A percentile compares a stretch with the other conserved stretches of the same genome.
phyloP scores from a whole-genome alignment of 139 green algal species.

The Chlamydomonas incerta region DNA sequence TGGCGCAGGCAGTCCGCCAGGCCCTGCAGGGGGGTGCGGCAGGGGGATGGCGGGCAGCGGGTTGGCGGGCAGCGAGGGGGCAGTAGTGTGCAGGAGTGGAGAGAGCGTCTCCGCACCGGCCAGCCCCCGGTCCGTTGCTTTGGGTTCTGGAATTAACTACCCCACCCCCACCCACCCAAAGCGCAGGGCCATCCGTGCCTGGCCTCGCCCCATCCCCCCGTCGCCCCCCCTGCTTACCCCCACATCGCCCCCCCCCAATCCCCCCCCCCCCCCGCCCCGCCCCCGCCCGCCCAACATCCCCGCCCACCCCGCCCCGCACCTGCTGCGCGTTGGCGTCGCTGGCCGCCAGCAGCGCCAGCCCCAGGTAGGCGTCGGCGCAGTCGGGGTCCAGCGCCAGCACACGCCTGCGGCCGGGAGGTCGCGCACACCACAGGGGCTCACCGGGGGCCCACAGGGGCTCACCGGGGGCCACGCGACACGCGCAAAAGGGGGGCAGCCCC shows the following conservation, averaged over 20 bases:
- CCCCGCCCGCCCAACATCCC: not conserved
- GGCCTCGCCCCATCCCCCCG: no score
- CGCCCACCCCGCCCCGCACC: conserved; percentile 12
- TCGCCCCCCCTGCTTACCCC: no score
- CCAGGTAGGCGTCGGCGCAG: conserved; percentile 81
- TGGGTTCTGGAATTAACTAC: no score
- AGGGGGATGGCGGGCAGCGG: not conserved
- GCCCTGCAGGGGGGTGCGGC: conserved; percentile 57
- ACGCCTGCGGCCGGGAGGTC: conserved; percentile 43
- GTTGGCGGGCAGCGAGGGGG: not conserved
- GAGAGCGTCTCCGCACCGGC: no score
- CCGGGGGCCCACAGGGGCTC: no score
- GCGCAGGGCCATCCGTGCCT: no score
- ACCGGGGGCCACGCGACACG: no score
- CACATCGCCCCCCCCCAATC: not conserved
- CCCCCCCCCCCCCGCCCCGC: not conserved
- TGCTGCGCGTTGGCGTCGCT: conserved; percentile 57
- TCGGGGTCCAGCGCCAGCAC: conserved; percentile 80
- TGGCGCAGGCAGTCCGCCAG: conserved; percentile 75
- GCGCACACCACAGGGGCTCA: no score
- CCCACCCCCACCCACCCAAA: no score
- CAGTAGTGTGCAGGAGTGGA: no score
- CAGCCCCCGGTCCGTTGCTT: no score
- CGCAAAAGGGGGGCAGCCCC: no score
- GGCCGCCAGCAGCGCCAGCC: conserved; percentile 71